These are phyloP conservation scores for Barnettozyma wickerhamii DNA, from an alignment of 805 yeast species.

Conservation along the genomic window DNA sequence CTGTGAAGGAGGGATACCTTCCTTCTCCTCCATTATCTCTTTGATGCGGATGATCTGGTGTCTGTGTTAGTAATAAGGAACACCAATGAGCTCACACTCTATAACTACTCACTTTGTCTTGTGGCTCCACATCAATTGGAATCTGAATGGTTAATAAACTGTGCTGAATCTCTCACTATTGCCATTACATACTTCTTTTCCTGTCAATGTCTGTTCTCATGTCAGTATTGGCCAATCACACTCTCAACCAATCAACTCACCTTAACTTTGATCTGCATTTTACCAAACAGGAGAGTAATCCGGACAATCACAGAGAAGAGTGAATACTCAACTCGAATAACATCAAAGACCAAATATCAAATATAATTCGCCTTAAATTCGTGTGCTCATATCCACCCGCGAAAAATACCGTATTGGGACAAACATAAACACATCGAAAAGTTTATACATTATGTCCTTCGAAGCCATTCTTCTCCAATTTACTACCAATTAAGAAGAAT, in stretches of 20 bases:
- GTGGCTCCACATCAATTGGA: constrained; percentile 67
- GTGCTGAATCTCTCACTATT: neutral
- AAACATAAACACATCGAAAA: neutral
- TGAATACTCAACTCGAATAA: too few species aligned
- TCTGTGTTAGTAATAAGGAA: constrained; percentile 25
- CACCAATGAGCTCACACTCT: too few species aligned
- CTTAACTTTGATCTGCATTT: constrained; percentile 65
- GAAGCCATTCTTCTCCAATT: too few species aligned
- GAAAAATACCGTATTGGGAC: neutral
- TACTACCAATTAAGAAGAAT: neutral
- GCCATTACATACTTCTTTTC: constrained; percentile 54
- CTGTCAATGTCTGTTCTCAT: constrained; percentile 54
- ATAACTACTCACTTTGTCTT: constrained; percentile 49
- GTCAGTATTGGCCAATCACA: too few species aligned
- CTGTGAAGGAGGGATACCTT: constrained; percentile 95
- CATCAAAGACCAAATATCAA: too few species aligned
- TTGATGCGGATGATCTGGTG: constrained; percentile 63
- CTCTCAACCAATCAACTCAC: too few species aligned
- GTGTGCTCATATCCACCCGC: neutral
- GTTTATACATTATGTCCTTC: neutral
- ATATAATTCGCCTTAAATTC: too few species aligned
- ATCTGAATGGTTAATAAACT: constrained; percentile 35
- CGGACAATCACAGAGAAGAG: too few species aligned
- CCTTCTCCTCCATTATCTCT: constrained; percentile 91
- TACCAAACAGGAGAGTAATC: constrained; percentile 2